A percentile compares a stretch with the other conserved stretches of the same genome.
Conservation (phyloP, 345 rosid genomes). For the Nephelium lappaceum region DNA sequence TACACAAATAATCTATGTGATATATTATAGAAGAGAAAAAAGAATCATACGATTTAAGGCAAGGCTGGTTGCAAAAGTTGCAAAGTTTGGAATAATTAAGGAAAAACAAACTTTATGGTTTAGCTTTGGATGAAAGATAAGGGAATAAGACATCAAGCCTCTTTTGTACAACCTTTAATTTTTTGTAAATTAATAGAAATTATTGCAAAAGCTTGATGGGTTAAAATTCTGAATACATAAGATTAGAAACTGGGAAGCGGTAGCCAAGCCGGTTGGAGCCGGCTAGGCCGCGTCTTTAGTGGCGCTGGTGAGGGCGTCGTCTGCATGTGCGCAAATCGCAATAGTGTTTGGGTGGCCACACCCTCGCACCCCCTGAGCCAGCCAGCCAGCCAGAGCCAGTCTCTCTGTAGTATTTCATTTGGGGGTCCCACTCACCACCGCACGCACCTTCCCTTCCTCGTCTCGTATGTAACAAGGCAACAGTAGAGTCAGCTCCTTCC, state of each 20-base stretch:
- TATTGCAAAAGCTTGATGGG: background rate
- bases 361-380: background rate
- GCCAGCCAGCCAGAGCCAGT: background rate
- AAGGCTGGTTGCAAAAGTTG: background rate
- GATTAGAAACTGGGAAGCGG: too few relatives aligned
- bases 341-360: slow-evolving; percentile 25
- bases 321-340: slow-evolving; percentile 24
- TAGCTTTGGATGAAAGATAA: background rate
- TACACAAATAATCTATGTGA: background rate
- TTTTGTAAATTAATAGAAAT: too few relatives aligned
- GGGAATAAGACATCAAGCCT: background rate
- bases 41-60: background rate
- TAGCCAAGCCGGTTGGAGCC: slow-evolving; percentile 1
- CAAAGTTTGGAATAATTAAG: background rate
- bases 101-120: background rate
- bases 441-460: background rate
- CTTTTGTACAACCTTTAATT: background rate
- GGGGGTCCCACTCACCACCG: background rate
- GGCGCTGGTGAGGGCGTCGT: slow-evolving; percentile 16
- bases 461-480: background rate
- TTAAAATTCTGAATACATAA: too few relatives aligned
- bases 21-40: background rate
- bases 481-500: slow-evolving; percentile 6
- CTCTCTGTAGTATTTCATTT: too few relatives aligned
- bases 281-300: background rate